A percentile compares a stretch with the other conserved stretches of the same genome.
phyloP scores from a whole-genome alignment of 345 rosid species.

The Citrus mangshanensis region DNA sequence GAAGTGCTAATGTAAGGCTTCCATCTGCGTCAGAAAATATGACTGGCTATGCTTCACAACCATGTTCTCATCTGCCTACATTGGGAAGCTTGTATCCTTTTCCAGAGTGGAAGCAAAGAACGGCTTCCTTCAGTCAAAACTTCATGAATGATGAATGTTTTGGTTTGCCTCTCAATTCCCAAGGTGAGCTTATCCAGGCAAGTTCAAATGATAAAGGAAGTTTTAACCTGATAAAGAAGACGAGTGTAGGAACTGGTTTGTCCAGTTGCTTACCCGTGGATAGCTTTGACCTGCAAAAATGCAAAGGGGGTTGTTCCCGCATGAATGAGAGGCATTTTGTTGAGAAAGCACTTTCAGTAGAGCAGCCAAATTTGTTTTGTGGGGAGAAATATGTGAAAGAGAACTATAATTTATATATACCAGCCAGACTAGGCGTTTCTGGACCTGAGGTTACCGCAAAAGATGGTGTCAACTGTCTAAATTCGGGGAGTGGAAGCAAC shows the following conservation, averaged over 20 bases:
- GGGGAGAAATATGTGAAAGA: conserved; percentile 16
- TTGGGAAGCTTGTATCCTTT: conserved; percentile 15
- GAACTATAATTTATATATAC: conserved; percentile 21
- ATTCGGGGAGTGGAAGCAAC: conserved; percentile 22
- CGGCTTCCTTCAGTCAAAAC: conserved; percentile 28
- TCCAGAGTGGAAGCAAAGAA: conserved; percentile 30
- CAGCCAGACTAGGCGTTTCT: conserved; percentile 37
- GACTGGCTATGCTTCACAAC: conserved; percentile 18
- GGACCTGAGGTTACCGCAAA: conserved; percentile 24
- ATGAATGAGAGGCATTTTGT: conserved; percentile 23
- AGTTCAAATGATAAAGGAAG: conserved; percentile 27
- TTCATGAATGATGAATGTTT: conserved; percentile 25
- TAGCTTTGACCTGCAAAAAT: conserved; percentile 13
- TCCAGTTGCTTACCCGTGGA: conserved; percentile 22
- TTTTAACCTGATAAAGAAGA: conserved; percentile 23
- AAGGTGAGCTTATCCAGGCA: conserved; percentile 49
- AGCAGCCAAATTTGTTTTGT: conserved; percentile 30
- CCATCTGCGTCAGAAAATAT: conserved; percentile 25
- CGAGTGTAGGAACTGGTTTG: conserved; percentile 21
- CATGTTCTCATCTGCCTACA: conserved; percentile 24
- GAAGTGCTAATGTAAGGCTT: conserved; percentile 20
- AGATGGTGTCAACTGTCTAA: conserved; percentile 20
- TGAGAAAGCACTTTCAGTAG: conserved; percentile 22
- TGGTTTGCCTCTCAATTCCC: conserved; percentile 60
- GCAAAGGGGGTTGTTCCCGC: conserved; percentile 18